Base-by-base conservation (phyloP, 2,329 filamentous ascomycete genomes). In the Chrysoporthe austroafricana region DNA sequence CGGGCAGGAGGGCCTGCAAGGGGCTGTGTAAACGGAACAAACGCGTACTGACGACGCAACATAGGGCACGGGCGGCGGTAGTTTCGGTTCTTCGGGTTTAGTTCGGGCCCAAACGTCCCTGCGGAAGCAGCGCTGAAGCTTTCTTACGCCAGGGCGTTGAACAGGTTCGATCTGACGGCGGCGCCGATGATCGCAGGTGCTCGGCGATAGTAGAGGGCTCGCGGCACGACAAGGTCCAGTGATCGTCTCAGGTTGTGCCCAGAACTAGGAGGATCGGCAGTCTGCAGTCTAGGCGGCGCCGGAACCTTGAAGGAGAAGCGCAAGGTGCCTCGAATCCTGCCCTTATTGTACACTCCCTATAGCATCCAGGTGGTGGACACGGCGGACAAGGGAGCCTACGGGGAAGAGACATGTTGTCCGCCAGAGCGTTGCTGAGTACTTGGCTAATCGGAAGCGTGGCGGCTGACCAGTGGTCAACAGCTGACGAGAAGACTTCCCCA, bases 171-270 rank as follows among this genome's bases (percentile, higher is more conserved):
- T 39, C 36, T 39, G 36, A 39, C 36, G 6, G 9, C 36, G 36
- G 6, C 5, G 6, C 36, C 36, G 36, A 39, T 39, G 9, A 39
- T 39, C 36, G 36, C 36, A 39, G 8, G 44, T 46, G 44, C 44
- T 46, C 44, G 44, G 4, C 3, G 7, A 21, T 5, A 48, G 44
- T 18, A 48, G 54, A 39, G 11, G 4, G 21, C 36, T 39, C 21
- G 16, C 6, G 58, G 58, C 14, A n/a, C 32, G 18, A 57, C 32
- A 36, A 36, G 32, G 9, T 21, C 32, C 9, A 13, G 34, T 57
- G 39, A 11, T 34, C 58, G 58, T 61, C 58, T 61, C 58, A 48
- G 58, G 43, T 61, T 61, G 58, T 44, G 21, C 36, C 58, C 7
- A 36, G 42, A 34, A 18, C 58, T 11, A 9, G 43, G 39, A 61